Percentiles rank a stretch among this genome's conserved stretches.
Evolutionary conservation across 2,329 filamentous ascomycete genomes (phyloP).

Genomic region (Arthrinium puccinioides): DNA sequence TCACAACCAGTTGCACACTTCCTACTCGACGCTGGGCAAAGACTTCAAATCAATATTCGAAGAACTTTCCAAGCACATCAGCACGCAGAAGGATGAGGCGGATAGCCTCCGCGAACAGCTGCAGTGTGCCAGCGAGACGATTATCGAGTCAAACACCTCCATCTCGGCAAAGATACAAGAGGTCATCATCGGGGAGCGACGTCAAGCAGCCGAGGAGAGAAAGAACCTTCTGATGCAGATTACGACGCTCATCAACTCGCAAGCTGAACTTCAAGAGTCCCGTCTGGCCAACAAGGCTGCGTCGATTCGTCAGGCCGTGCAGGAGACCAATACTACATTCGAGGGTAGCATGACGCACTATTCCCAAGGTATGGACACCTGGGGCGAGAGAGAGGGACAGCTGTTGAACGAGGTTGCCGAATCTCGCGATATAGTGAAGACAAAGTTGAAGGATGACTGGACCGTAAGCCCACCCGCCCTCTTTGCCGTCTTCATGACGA

Average conservation of each 20-base stretch:
- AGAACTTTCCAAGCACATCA: slow-evolving; percentile 66
- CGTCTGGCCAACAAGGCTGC: slow-evolving; percentile 60
- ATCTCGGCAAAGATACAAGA: slow-evolving; percentile 61
- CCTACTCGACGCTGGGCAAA: slow-evolving; percentile 74
- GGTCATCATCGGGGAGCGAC: slow-evolving; percentile 68
- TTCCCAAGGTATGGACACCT: slow-evolving; percentile 63
- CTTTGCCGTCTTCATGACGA: slow-evolving; percentile 1
- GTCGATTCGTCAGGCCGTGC: slow-evolving; percentile 57
- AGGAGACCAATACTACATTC: slow-evolving; percentile 55
- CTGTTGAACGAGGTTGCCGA: slow-evolving; percentile 64
- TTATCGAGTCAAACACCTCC: slow-evolving; percentile 60
- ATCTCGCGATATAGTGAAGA: slow-evolving; percentile 72
- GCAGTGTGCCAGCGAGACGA: slow-evolving; percentile 58
- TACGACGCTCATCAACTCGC: slow-evolving; percentile 64
- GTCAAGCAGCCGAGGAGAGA: slow-evolving; percentile 65
- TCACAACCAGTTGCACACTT: slow-evolving; percentile 74
- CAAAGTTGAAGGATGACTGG: slow-evolving; percentile 81
- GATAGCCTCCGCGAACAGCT: slow-evolving; percentile 67
- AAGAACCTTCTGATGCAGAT: slow-evolving; percentile 71
- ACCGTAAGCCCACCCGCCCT: slow-evolving; percentile 53
- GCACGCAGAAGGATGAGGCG: slow-evolving; percentile 69
- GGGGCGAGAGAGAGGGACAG: slow-evolving; percentile 61
- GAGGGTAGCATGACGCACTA: slow-evolving; percentile 61
- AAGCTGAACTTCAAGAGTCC: slow-evolving; percentile 65
- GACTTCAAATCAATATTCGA: slow-evolving; percentile 87